Base-by-base conservation (phyloP, 805 yeast genomes). In the Danielozyma ontarioensis region DNA sequence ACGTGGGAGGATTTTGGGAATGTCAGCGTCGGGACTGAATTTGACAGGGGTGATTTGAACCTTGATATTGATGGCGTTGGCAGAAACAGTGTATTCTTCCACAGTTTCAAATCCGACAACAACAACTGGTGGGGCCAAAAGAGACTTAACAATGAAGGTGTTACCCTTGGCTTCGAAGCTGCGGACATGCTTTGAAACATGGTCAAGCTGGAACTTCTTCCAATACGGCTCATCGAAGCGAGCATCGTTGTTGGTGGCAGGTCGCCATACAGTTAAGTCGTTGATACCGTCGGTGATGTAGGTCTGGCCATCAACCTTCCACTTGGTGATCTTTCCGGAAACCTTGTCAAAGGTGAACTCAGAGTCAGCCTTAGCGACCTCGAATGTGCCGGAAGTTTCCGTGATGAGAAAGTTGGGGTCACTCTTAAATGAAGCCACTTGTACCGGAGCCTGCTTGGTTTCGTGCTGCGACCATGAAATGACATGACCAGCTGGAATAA, bases 1-100 rank as follows among this genome's bases (percentile, higher is more conserved):
- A 13, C 66, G 45, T 8, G 66, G 64, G n/a, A 60, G 27, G 8
- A 52, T 40, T 18, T 43, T 33, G 13, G 59, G 56, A 23, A 46
- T 34, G 23, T 38, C 28, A 4, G 16, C 19, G 22, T 22, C 4
- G 17, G 32, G 25, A 5, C 21, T 21, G 15, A 33, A 28, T 11
- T 31, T 41, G n/a, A 14, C 17, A 4, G 40, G 38, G 10, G 10
- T 25, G 10, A 44, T 31, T 4, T 12, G 23, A 10, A 42, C 40
- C 8, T 16, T 14, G 8, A 42, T 28, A 12, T 31, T 24, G 10
- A 44, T 28, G 24, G 22, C 29, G 23, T 33, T 25, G 10, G 27
- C 32, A 28, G 29, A 23, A 21, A 46, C 25, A 4, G 28, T 14
- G 31, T 37, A 40, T 2, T 13, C 33, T 31, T 44, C 40, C 8